Conservation (phyloP, 768 basidiomycete species). For the Leccinum disarticulatum region DNA sequence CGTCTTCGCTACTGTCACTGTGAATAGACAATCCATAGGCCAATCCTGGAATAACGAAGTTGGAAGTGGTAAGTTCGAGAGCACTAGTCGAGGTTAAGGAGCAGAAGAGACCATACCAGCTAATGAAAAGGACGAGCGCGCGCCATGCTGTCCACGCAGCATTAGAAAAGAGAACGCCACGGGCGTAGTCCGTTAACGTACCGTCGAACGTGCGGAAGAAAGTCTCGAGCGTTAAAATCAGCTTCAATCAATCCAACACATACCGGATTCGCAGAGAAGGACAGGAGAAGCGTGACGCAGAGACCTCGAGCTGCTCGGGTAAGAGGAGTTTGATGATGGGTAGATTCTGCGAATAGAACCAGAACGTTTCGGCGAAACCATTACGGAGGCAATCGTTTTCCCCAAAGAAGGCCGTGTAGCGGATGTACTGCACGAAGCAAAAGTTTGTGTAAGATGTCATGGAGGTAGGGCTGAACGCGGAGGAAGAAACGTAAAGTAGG, state of each 20-base stretch:
- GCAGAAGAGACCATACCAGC: constrained; percentile 48
- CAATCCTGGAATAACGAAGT: constrained; percentile 38
- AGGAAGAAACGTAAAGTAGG: constrained; percentile 79
- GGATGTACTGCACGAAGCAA: constrained; percentile 80
- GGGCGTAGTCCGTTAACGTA: constrained; percentile 69
- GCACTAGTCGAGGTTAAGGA: background rate
- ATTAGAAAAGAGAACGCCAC: constrained; percentile 76
- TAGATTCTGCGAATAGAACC: constrained; percentile 81
- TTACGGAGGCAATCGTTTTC: constrained; percentile 51
- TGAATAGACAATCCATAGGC: constrained; percentile 68
- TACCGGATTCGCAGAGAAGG: constrained; percentile 53
- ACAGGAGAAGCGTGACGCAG: constrained; percentile 64
- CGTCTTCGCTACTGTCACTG: constrained; percentile 43
- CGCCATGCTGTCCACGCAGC: constrained; percentile 82
- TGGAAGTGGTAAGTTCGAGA: background rate
- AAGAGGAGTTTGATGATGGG: constrained; percentile 80
- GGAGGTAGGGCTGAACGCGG: constrained; percentile 71
- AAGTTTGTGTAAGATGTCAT: constrained; percentile 83
- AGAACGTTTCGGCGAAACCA: constrained; percentile 80
- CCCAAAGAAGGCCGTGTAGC: constrained; percentile 62
- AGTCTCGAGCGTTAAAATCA: constrained; percentile 58
- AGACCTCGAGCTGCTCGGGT: constrained; percentile 69
- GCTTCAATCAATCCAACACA: constrained; percentile 47
- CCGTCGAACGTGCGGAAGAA: constrained; percentile 70
- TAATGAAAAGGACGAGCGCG: constrained; percentile 60